Evolutionary conservation across 78 protist species (phyloP).

Genomic region (Dictyostelium firmibasis): DNA sequence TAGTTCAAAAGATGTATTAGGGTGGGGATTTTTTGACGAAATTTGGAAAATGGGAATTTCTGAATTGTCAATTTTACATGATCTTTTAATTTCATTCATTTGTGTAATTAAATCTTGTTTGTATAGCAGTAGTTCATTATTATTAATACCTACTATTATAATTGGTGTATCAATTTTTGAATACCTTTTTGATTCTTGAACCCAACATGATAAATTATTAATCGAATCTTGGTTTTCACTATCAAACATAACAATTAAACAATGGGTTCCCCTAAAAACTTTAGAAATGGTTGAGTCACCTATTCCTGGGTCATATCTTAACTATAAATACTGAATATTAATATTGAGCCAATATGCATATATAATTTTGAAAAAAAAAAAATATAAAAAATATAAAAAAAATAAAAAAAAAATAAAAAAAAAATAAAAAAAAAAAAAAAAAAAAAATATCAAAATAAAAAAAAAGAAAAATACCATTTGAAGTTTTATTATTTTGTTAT

Average conservation of each 20-base stretch:
- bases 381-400: too few species aligned
- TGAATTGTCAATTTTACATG: not conserved
- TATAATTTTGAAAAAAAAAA: too few species aligned
- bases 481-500: not conserved
- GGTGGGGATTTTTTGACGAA: not conserved
- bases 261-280: not conserved
- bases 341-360: too few species aligned
- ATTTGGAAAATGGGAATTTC: not conserved
- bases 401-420: not conserved
- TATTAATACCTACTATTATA: not conserved
- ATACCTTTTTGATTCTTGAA: not conserved
- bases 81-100: not conserved
- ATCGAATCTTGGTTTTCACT: not conserved
- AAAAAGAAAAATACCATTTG: not conserved
- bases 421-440: not conserved
- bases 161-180: not conserved
- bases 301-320: not conserved
- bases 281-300: not conserved
- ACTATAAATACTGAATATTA: too few species aligned
- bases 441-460: not conserved
- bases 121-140: not conserved
- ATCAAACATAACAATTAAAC: constrained; percentile 2
- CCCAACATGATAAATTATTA: not conserved
- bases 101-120: not conserved
- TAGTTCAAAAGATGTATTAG: not conserved